Percentiles rank a stretch among this genome's conserved stretches.
Evolutionary conservation across 768 basidiomycete genomes (phyloP).

Genomic region (Phaeotremella fagi): DNA sequence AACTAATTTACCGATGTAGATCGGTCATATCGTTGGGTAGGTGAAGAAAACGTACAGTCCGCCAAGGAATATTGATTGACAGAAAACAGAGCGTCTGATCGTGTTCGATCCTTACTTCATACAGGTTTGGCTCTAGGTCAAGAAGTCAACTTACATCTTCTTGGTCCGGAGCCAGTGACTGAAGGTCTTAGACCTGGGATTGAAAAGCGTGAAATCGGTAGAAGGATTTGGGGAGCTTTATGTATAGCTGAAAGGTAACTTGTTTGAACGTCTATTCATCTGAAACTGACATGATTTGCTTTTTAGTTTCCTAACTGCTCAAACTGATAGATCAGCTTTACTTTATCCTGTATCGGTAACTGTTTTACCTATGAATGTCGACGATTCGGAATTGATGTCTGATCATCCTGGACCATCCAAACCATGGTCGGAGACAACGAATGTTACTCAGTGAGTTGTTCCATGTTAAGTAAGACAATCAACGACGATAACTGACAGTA

Average conservation of each 20-base stretch:
- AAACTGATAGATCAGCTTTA: neutral
- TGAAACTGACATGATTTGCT: neutral
- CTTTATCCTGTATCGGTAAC: neutral
- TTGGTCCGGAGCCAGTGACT: neutral
- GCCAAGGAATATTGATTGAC: neutral
- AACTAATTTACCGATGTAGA: neutral
- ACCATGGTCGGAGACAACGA: neutral
- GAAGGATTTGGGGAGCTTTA: neutral
- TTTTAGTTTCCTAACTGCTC: neutral
- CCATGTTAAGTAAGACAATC: neutral
- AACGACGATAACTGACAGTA: neutral
- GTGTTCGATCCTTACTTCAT: neutral
- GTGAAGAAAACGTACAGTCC: neutral
- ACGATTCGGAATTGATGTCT: neutral
- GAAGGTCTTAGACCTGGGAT: neutral
- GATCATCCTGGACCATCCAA: neutral
- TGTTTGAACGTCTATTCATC: neutral
- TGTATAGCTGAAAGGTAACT: neutral
- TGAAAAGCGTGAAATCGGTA: neutral
- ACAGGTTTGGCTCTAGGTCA: neutral
- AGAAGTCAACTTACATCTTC: neutral
- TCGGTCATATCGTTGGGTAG: neutral
- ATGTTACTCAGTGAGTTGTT: neutral
- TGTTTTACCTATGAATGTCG: neutral
- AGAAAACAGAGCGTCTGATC: neutral